Conservation (phyloP, 805 yeast species). For the Suhomyces sp. region DNA sequence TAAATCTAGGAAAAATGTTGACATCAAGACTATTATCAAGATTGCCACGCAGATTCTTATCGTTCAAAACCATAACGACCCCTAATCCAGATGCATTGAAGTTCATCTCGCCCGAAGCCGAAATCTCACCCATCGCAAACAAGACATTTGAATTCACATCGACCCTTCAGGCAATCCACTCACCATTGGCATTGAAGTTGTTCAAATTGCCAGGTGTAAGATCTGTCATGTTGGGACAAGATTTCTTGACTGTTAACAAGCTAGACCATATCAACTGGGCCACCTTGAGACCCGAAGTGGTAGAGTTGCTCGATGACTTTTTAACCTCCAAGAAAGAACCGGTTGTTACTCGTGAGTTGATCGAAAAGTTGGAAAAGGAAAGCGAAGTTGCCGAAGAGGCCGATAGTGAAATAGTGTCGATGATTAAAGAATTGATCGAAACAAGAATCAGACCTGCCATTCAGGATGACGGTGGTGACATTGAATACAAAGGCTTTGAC, state of each 20-base stretch:
- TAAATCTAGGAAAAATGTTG: neutral
- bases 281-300: conserved; percentile 51
- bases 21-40: neutral
- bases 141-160: conserved; percentile 53
- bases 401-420: conserved; percentile 68
- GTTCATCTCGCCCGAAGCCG: conserved; percentile 49
- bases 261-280: conserved; percentile 62
- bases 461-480: conserved; percentile 98
- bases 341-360: conserved; percentile 38
- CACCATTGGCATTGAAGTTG: conserved; percentile 61
- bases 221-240: conserved; percentile 70
- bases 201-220: conserved; percentile 64
- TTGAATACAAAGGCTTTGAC: conserved; percentile 82
- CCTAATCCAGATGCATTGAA: conserved; percentile 78
- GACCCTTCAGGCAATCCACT: conserved; percentile 52
- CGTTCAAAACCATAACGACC: conserved; percentile 52
- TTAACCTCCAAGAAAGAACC: conserved; percentile 38
- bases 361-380: conserved; percentile 36
- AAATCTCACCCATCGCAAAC: conserved; percentile 45
- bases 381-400: conserved; percentile 50
- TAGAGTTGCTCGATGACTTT: conserved; percentile 57
- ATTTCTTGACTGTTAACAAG: conserved; percentile 71
- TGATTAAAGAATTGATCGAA: conserved; percentile 88
- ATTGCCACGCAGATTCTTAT: conserved; percentile 19
- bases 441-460: conserved; percentile 97